A percentile compares a stretch with the other conserved stretches of the same genome.
Conservation (phyloP, 73 alveolate genomes). For the Uronychia binucleata region DNA sequence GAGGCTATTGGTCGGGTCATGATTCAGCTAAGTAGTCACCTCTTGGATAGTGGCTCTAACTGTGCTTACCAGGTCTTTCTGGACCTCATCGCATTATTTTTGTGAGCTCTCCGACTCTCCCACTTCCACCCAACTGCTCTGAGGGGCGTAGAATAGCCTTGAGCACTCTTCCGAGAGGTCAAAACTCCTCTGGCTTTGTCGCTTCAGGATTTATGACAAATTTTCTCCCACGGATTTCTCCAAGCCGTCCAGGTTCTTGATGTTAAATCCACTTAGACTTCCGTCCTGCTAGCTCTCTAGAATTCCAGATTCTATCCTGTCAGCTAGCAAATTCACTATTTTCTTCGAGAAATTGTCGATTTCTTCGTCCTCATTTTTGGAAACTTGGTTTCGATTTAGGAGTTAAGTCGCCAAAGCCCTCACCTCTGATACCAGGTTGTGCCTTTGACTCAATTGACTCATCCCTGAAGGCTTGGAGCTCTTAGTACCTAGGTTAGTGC, state of each 20-base stretch:
- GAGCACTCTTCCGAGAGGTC: neutral
- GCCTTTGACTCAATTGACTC: neutral
- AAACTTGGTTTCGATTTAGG: neutral
- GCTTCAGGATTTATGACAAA: neutral
- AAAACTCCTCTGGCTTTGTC: neutral
- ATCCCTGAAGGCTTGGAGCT: neutral
- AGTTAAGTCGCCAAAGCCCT: neutral
- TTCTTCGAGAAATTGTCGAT: neutral
- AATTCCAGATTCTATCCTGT: neutral
- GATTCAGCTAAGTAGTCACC: too few relatives aligned
- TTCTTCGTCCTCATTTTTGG: neutral
- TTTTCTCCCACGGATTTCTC: neutral
- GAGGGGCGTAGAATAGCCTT: neutral
- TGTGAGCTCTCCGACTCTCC: neutral
- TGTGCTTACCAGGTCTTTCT: neutral
- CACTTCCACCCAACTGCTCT: neutral
- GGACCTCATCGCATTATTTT: too few relatives aligned
- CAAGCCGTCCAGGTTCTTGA: neutral
- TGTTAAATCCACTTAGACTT: neutral
- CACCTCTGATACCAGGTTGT: neutral
- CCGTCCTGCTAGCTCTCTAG: neutral
- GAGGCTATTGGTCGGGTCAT: too few relatives aligned
- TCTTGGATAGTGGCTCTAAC: neutral
- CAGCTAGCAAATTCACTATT: neutral
- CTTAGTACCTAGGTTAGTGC: neutral